A percentile compares a stretch with the other conserved stretches of the same genome.
phyloP scores from a whole-genome alignment of 768 basidiomycete species.

The Phaeolepiota aurea region DNA sequence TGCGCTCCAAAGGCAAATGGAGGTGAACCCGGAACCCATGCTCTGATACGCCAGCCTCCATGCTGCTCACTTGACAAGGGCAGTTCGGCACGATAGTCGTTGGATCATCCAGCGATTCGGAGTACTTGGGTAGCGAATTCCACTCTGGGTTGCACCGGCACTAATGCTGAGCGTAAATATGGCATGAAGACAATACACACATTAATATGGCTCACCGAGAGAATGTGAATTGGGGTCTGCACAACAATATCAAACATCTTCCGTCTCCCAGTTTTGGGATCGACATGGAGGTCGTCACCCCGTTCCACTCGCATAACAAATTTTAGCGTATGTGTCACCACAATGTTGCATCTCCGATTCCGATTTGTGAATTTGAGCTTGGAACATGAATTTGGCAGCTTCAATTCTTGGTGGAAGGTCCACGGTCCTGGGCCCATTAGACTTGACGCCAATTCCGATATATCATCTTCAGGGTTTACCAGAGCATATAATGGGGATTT shows the following conservation, averaged over 20 bases:
- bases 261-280: slow-evolving; percentile 59
- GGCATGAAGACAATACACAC: slow-evolving; percentile 1
- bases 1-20: slow-evolving; percentile 18
- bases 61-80: slow-evolving; percentile 30
- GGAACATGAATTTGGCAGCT: slow-evolving; percentile 57
- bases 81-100: slow-evolving; percentile 28
- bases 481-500: slow-evolving; percentile 60
- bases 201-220: slow-evolving; percentile 54
- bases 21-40: slow-evolving; percentile 8
- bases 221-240: slow-evolving; percentile 77
- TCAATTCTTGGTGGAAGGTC: slow-evolving; percentile 63
- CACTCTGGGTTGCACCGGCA: slow-evolving; percentile 79
- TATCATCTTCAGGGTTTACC: slow-evolving; percentile 37
- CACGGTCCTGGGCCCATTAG: slow-evolving; percentile 84
- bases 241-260: slow-evolving; percentile 86
- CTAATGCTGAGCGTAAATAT: slow-evolving; percentile 28
- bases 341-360: slow-evolving; percentile 68
- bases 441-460: slow-evolving; percentile 47
- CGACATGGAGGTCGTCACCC: slow-evolving; percentile 59
- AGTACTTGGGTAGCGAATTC: slow-evolving; percentile 73
- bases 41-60: slow-evolving; percentile 6
- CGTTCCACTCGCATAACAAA: slow-evolving; percentile 77
- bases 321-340: slow-evolving; percentile 71
- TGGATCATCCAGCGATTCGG: slow-evolving; percentile 33
- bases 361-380: slow-evolving; percentile 72